A percentile compares a stretch with the other conserved stretches of the same genome.
phyloP scores from a whole-genome alignment of 1,284 basidiomycete species.

The Cutaneotrichosporon cavernicola region DNA sequence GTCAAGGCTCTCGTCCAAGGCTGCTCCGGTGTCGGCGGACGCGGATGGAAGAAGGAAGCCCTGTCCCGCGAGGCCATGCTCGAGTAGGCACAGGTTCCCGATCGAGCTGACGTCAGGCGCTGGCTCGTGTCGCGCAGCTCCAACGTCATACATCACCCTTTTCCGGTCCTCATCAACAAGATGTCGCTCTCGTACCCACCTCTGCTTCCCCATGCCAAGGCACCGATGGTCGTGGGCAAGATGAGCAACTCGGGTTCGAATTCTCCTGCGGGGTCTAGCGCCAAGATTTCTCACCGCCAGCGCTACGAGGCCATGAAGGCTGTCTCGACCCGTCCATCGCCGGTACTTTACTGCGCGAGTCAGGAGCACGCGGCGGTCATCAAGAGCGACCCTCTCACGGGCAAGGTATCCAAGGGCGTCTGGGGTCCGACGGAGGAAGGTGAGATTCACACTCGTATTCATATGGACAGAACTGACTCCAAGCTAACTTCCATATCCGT shows the following conservation, averaged over 20 bases:
- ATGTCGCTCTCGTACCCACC: constrained; percentile 48
- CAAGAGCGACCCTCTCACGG: constrained; percentile 47
- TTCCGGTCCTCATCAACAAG: constrained; percentile 38
- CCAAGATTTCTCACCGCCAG: constrained; percentile 44
- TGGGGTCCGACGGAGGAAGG: constrained; percentile 49
- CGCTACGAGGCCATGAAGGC: constrained; percentile 46
- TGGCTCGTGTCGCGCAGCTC: constrained; percentile 42
- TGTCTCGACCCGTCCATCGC: constrained; percentile 42
- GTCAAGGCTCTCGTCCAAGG: constrained; percentile 32
- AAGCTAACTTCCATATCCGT: constrained; percentile 46
- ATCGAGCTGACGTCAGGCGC: constrained; percentile 30
- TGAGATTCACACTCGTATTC: constrained; percentile 21
- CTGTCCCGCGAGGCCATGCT: constrained; percentile 46
- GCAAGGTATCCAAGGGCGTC: constrained; percentile 49
- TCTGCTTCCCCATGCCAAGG: constrained; percentile 16
- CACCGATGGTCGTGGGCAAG: constrained; percentile 37
- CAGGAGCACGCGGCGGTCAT: constrained; percentile 43
- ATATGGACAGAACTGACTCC: constrained; percentile 1
- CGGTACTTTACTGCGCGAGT: constrained; percentile 43
- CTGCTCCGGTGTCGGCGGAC: constrained; percentile 21
- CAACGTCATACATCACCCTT: constrained; percentile 39
- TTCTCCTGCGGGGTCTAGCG: constrained; percentile 6
- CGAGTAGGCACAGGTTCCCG: constrained; percentile 33
- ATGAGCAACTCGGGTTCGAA: constrained; percentile 19
- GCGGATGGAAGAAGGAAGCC: constrained; percentile 26